phyloP scores from a whole-genome alignment of 176 grass and related monocot species.

The Oryza glumipatula region DNA sequence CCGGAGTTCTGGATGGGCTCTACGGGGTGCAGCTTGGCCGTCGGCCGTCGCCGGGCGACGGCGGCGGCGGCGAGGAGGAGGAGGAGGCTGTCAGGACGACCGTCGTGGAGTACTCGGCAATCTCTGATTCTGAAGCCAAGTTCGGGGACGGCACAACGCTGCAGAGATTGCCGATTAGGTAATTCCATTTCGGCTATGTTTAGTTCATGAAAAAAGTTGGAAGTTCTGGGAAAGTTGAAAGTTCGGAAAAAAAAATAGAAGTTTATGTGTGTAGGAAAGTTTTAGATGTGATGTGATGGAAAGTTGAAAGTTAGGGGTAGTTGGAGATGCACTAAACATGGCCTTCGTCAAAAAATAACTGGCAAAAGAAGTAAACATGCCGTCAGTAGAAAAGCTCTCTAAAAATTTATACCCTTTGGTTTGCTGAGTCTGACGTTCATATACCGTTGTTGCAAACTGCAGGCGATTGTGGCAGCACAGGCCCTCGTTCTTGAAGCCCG shows the following conservation, averaged over 20 bases:
- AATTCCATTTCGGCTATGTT: background rate
- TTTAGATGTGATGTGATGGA: no score
- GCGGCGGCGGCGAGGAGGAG: background rate
- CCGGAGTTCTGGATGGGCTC: conserved; percentile 17
- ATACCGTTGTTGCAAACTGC: conserved; percentile 1
- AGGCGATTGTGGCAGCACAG: conserved; percentile 74
- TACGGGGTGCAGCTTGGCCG: conserved; percentile 50
- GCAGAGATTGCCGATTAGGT: background rate
- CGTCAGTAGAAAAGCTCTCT: background rate
- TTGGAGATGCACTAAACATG: no score
- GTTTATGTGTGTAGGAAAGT: no score
- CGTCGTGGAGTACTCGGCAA: background rate
- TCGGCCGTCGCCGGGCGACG: background rate
- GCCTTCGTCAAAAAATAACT: background rate
- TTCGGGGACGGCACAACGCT: background rate
- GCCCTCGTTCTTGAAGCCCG: conserved; percentile 74
- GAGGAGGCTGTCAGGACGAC: conserved; percentile 22
- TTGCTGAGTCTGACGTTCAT: no score
- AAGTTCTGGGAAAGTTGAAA: no score
- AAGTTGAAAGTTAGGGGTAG: no score
- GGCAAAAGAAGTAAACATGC: background rate
- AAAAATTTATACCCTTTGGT: no score
- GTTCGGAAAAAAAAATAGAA: no score
- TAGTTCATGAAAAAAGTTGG: no score
- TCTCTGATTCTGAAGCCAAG: background rate